phyloP scores from a whole-genome alignment of 1,284 basidiomycete species.

The Athelia sp. region DNA sequence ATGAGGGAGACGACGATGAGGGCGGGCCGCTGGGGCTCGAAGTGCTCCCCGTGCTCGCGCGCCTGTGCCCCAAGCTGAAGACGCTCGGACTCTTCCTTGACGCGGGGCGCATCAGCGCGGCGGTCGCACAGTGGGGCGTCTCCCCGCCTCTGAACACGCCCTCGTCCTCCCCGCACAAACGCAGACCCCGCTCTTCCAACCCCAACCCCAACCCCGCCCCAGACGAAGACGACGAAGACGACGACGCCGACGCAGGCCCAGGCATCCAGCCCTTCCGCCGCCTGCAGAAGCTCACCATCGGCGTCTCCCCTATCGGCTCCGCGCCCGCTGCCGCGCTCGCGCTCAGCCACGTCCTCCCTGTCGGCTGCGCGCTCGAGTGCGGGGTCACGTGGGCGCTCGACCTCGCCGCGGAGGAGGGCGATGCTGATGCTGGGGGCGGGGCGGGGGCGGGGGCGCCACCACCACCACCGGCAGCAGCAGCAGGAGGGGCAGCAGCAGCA shows the following conservation, averaged over 20 bases:
- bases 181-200: background rate
- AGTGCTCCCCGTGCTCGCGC: conserved; percentile 47
- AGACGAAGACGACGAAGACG: conserved; percentile 3
- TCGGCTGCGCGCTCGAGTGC: conserved; percentile 32
- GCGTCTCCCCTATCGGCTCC: conserved; percentile 41
- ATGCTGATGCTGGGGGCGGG: conserved; percentile 7
- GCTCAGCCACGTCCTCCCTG: conserved; percentile 44
- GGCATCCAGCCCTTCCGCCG: conserved; percentile 27
- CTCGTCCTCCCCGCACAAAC: no score
- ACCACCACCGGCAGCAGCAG: no score
- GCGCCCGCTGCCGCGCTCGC: conserved; percentile 43
- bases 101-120: conserved; percentile 15
- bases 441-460: conserved; percentile 19
- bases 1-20: no score
- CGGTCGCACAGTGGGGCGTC: background rate
- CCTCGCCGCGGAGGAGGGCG: conserved; percentile 15
- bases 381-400: conserved; percentile 38
- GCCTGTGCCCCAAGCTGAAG: conserved; percentile 44
- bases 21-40: conserved; percentile 39
- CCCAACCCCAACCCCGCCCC: no score
- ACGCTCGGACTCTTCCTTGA: conserved; percentile 50
- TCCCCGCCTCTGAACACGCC: background rate
- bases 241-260: no score
- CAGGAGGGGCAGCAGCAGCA: no score
- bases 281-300: conserved; percentile 39